These are phyloP conservation scores for Candolleomyces efflorescens DNA, from an alignment of 768 basidiomycete genomes.

Conservation along the genomic window DNA sequence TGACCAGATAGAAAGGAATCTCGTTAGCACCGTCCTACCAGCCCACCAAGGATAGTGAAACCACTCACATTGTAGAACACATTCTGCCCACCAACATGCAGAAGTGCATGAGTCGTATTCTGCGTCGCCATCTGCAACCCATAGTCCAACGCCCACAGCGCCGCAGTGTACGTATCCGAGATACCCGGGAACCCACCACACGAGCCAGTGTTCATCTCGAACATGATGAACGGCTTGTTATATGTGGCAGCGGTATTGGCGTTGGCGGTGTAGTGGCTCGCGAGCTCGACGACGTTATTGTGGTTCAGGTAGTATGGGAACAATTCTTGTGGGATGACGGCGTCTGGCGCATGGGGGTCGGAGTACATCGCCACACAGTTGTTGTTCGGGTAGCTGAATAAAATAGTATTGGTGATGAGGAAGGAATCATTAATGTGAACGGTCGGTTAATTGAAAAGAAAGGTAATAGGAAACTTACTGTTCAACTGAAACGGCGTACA, in stretches of 20 bases:
- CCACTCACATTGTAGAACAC: conserved; percentile 64
- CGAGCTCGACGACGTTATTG: conserved; percentile 43
- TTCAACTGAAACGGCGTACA: conserved; percentile 51
- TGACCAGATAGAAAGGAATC: too few species aligned
- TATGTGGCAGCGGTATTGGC: conserved; percentile 38
- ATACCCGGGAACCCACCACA: conserved; percentile 68
- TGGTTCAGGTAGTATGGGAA: conserved; percentile 64
- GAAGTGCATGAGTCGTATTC: conserved; percentile 47
- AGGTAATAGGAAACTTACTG: conserved; percentile 33
- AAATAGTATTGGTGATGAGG: too few species aligned
- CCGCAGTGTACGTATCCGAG: conserved; percentile 57
- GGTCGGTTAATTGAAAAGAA: neutral
- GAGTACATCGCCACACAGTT: conserved; percentile 51
- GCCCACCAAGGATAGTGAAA: too few species aligned
- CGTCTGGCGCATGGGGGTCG: conserved; percentile 27
- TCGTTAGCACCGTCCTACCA: too few species aligned
- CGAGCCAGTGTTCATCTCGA: conserved; percentile 68
- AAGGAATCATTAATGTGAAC: too few species aligned
- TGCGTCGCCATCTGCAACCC: conserved; percentile 51
- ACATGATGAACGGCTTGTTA: conserved; percentile 54
- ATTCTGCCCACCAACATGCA: conserved; percentile 61
- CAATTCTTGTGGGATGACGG: conserved; percentile 37
- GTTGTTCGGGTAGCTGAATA: conserved; percentile 41
- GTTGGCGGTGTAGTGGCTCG: conserved; percentile 50
- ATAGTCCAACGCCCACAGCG: conserved; percentile 64